Base-by-base conservation (phyloP, 2,329 filamentous ascomycete species). In the Samsoniella hepiali region DNA sequence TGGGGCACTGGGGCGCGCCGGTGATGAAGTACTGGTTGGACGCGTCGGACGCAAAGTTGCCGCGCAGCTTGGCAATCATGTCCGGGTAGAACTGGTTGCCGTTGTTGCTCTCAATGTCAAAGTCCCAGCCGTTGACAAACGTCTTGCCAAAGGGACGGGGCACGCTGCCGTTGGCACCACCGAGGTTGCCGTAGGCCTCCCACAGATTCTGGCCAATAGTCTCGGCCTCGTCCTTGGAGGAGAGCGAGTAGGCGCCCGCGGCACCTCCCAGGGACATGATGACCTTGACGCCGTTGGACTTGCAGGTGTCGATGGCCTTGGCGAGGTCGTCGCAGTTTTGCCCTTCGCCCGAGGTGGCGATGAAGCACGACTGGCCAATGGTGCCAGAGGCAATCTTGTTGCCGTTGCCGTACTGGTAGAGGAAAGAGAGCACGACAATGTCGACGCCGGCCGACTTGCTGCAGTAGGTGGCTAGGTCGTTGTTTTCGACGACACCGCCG, bases 1-100 rank as follows among this genome's bases (percentile, higher is more conserved):
- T 72, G 15, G 78, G 74, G 68, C 78, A 81, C 67, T 81, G 77
- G 22, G 79, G 78, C 9, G 78, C 77, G 6, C 74, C 78, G 0
- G 77, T 75, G 64, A 85, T 78, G 66, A 81, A 78, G 65, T 79
- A 80, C 38, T 65, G 40, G 38, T 64, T 51, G 34, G 51, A 40
- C 0, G 67, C 58, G 63, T 67, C 68, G 36, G 65, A 64, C 34
- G 65, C 65, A 42, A 67, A 67, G 65, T 65, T 65, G 45, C 40
- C 58, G 60, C 71, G 70, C 42, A 73, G 65, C 38, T 62, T 66
- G 53, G 67, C 64, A 27, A 71, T 65, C 63, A 71, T 62, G 17
- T 38, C 44, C 2, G 61, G 42, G 42, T 66, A 67, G 51, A 51
- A 64, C 47, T 64, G 29, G 56, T 63, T 67, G n/a, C 36, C 65